These are phyloP conservation scores for Pseudocercospora eumusae DNA, from an alignment of 2,329 filamentous ascomycete species.

Conservation along the genomic window DNA sequence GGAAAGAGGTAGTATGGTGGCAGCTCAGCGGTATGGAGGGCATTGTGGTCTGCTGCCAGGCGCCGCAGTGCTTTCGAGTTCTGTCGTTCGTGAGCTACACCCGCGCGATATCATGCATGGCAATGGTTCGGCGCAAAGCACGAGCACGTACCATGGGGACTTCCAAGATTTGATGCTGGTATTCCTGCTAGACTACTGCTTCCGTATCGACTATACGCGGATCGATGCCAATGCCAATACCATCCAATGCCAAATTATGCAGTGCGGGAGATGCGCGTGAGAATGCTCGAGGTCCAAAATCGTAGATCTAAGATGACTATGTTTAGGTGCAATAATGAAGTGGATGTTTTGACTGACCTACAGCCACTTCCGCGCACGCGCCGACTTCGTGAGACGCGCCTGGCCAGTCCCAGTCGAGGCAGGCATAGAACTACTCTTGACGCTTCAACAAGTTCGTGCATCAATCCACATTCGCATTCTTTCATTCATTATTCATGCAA, in stretches of 20 bases:
- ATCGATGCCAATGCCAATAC: conserved; percentile 3
- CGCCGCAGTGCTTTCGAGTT: conserved; percentile 57
- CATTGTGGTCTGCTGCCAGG: conserved; percentile 61
- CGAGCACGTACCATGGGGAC: conserved; percentile 13
- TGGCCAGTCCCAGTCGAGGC: background rate
- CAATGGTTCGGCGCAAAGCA: background rate
- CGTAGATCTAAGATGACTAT: background rate
- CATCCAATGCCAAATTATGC: conserved; percentile 8
- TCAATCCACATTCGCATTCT: background rate
- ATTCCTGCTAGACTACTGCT: background rate
- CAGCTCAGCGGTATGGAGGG: conserved; percentile 56
- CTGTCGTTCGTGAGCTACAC: conserved; percentile 33
- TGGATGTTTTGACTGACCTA: background rate
- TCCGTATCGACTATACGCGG: background rate
- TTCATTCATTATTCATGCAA: conserved; percentile 3
- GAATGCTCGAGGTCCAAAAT: background rate
- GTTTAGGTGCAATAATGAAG: background rate
- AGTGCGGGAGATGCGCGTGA: background rate
- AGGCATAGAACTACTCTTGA: no score
- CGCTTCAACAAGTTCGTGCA: background rate
- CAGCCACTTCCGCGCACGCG: background rate
- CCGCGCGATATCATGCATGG: background rate
- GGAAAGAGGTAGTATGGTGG: conserved; percentile 65
- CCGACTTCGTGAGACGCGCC: background rate
- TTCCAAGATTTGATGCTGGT: background rate